A percentile compares a stretch with the other conserved stretches of the same genome.
Evolutionary conservation across 139 green algal genomes (phyloP).

Genomic region (Diplosphaera chodatii): DNA sequence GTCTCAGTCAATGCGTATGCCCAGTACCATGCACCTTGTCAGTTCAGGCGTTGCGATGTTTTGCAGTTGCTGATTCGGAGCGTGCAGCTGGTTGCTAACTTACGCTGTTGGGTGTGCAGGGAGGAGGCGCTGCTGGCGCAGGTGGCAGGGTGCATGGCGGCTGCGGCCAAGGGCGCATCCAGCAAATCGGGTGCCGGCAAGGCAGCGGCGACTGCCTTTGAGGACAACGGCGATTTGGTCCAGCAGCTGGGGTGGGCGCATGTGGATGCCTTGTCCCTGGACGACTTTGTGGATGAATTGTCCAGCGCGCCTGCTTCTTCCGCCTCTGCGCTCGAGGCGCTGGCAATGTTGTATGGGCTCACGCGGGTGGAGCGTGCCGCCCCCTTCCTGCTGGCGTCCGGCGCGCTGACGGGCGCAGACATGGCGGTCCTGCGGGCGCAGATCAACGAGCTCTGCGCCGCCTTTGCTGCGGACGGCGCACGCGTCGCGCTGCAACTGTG

Average conservation of each 20-base stretch:
- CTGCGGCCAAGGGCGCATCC: conserved; percentile 21
- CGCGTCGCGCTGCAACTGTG: conserved; percentile 46
- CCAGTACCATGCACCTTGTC: too few species aligned
- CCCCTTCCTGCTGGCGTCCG: conserved; percentile 40
- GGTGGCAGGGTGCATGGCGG: conserved; percentile 36
- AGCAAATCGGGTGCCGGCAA: conserved; percentile 23
- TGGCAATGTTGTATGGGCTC: conserved; percentile 54
- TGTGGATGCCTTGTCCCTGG: conserved; percentile 48
- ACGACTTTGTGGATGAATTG: conserved; percentile 39
- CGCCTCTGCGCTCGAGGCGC: conserved; percentile 16
- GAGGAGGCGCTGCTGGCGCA: conserved; percentile 25
- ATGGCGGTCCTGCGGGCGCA: conserved; percentile 31
- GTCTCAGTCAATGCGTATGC: too few species aligned
- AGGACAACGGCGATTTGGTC: conserved; percentile 58
- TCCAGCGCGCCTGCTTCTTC: conserved; percentile 5
- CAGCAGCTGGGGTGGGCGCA: conserved; percentile 72
- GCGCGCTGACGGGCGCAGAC: conserved; percentile 17
- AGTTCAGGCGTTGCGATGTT: too few species aligned
- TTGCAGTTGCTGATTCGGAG: too few species aligned
- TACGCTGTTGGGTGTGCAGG: too few species aligned
- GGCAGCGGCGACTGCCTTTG: conserved; percentile 33
- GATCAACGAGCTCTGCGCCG: conserved; percentile 39
- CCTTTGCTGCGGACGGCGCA: conserved; percentile 33
- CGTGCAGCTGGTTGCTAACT: too few species aligned
- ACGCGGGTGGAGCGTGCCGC: conserved; percentile 41